phyloP scores from a whole-genome alignment of 2,329 filamentous ascomycete species.

The Clarireedia hainanense region DNA sequence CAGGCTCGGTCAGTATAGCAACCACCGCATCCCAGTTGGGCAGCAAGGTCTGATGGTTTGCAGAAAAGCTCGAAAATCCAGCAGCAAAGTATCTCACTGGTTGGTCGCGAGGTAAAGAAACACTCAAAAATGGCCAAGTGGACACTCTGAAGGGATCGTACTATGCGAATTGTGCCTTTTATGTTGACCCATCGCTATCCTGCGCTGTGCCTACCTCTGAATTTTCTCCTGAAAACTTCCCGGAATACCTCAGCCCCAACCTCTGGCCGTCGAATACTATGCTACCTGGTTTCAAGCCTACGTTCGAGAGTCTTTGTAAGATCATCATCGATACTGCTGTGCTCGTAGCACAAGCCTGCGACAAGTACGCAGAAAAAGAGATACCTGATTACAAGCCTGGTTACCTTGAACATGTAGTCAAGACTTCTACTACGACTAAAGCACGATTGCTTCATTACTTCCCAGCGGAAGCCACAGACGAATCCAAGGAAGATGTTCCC shows the following conservation, averaged over 20 bases:
- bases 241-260: conserved; percentile 85
- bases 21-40: neutral
- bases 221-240: conserved; percentile 57
- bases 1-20: conserved; percentile 54
- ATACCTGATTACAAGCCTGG: conserved; percentile 68
- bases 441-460: conserved; percentile 91
- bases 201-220: conserved; percentile 52
- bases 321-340: conserved; percentile 86
- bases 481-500: conserved; percentile 24
- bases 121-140: conserved; percentile 66
- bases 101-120: conserved; percentile 79
- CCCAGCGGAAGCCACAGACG: conserved; percentile 43
- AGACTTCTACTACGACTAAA: conserved; percentile 80
- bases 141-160: conserved; percentile 78
- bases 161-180: conserved; percentile 78
- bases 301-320: conserved; percentile 67
- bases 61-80: conserved; percentile 50
- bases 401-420: conserved; percentile 82
- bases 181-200: conserved; percentile 55
- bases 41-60: conserved; percentile 10
- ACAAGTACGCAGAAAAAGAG: conserved; percentile 72
- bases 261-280: conserved; percentile 68
- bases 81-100: conserved; percentile 59
- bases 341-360: conserved; percentile 83
- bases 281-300: conserved; percentile 67